A percentile compares a stretch with the other conserved stretches of the same genome.
These are phyloP conservation scores for Penicillium sumatraense DNA, from an alignment of 2,329 filamentous ascomycete species.

Conservation along the genomic window DNA sequence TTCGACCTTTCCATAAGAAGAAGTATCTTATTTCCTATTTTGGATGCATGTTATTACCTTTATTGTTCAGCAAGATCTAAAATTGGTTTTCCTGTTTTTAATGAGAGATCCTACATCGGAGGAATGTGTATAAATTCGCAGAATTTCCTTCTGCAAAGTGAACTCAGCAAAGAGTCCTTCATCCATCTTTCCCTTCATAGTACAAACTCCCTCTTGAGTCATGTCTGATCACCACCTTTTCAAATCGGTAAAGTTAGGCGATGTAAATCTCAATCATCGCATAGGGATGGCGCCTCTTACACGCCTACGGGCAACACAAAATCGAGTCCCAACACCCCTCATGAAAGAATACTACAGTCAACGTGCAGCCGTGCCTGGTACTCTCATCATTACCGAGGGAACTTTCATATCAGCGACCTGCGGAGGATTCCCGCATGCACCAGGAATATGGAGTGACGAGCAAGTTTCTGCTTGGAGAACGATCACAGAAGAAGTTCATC, in stretches of 20 bases:
- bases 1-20: neutral
- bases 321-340: neutral
- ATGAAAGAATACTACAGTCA: constrained; percentile 44
- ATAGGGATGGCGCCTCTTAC: neutral
- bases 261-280: neutral
- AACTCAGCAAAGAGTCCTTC: too few species aligned
- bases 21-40: constrained; percentile 10
- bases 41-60: constrained; percentile 6
- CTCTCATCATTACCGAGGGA: constrained; percentile 62
- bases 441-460: constrained; percentile 59
- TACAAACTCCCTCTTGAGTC: neutral
- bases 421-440: constrained; percentile 55
- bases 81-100: neutral
- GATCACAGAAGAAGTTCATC: constrained; percentile 66
- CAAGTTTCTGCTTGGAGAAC: constrained; percentile 63
- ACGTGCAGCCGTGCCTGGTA: constrained; percentile 56
- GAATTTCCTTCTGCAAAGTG: too few species aligned
- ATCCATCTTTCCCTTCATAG: too few species aligned
- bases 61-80: neutral
- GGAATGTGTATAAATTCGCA: neutral
- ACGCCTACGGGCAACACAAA: neutral
- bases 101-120: neutral
- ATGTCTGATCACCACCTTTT: constrained; percentile 7
- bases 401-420: constrained; percentile 54
- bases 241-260: neutral